Evolutionary conservation across 2,329 filamentous ascomycete species (phyloP).

Genomic region (Nemania bipapillata): DNA sequence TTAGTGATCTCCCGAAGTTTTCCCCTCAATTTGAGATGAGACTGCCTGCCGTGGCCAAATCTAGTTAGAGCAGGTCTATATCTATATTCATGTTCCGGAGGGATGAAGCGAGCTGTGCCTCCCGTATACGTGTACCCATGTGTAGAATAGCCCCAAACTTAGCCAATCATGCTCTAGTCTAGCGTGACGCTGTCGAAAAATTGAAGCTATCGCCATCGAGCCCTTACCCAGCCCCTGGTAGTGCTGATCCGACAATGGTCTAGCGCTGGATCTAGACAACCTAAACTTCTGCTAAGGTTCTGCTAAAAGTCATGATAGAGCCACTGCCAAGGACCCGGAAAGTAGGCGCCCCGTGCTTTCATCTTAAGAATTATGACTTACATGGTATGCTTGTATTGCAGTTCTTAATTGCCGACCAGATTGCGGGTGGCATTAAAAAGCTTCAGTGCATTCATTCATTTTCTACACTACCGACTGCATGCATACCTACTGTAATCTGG

Average conservation of each 20-base stretch:
- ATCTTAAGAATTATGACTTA: background rate
- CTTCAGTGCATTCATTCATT: slow-evolving; percentile 1
- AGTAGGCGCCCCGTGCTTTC: background rate
- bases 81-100: slow-evolving; percentile 8
- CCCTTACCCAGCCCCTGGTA: slow-evolving; percentile 25
- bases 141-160: background rate
- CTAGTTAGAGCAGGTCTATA: background rate
- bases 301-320: too few relatives aligned
- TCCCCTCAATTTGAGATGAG: slow-evolving; percentile 18
- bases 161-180: slow-evolving; percentile 2
- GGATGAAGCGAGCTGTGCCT: slow-evolving; percentile 34
- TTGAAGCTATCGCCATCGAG: slow-evolving; percentile 26
- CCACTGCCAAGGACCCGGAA: slow-evolving; percentile 4
- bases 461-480: too few relatives aligned
- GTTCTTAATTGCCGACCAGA: background rate
- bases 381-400: slow-evolving; percentile 2
- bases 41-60: slow-evolving; percentile 15
- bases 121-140: slow-evolving; percentile 23
- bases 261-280: slow-evolving; percentile 11
- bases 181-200: background rate
- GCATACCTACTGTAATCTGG: background rate
- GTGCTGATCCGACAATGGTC: slow-evolving; percentile 5
- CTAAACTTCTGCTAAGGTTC: background rate
- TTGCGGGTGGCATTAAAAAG: background rate
- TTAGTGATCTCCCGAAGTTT: slow-evolving; percentile 20